phyloP scores from a whole-genome alignment of 139 green algal species.

The Coelastrella sp. region DNA sequence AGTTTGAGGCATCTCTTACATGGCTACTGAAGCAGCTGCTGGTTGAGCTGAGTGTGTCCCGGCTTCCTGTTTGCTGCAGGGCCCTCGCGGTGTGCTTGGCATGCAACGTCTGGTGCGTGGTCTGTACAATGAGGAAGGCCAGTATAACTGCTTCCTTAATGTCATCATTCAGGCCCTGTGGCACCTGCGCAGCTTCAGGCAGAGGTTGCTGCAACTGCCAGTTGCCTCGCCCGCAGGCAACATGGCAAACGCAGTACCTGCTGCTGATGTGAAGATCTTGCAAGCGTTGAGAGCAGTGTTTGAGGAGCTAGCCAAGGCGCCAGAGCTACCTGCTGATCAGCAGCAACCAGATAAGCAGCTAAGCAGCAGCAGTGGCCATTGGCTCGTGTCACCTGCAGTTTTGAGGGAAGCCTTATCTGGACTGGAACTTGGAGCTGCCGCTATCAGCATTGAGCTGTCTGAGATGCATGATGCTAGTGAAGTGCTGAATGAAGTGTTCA shows the following conservation, averaged over 20 bases:
- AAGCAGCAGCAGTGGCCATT: constrained; percentile 19
- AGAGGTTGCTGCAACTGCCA: constrained; percentile 56
- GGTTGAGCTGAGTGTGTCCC: too few relatives aligned
- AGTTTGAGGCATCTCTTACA: too few relatives aligned
- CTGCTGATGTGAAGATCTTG: constrained; percentile 61
- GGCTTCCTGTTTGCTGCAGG: constrained; percentile 33
- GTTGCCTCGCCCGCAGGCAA: not conserved
- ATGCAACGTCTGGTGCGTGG: constrained; percentile 66
- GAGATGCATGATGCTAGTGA: constrained; percentile 91
- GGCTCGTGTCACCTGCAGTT: constrained; percentile 63
- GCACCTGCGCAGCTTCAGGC: constrained; percentile 72
- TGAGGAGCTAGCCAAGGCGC: constrained; percentile 52
- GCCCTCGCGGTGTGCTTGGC: constrained; percentile 28
- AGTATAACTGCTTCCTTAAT: constrained; percentile 89
- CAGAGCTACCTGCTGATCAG: constrained; percentile 19
- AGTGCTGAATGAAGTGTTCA: constrained; percentile 82
- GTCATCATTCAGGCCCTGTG: constrained; percentile 80
- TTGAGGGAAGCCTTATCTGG: constrained; percentile 79
- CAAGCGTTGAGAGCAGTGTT: constrained; percentile 65
- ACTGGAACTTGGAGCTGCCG: constrained; percentile 53
- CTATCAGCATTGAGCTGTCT: constrained; percentile 60
- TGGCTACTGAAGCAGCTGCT: too few relatives aligned
- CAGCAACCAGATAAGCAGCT: constrained; percentile 3
- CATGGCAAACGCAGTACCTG: constrained; percentile 11
- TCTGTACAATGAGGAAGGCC: constrained; percentile 67